phyloP scores from a whole-genome alignment of 208 protist species.

The Vickermania ingenoplastis region DNA sequence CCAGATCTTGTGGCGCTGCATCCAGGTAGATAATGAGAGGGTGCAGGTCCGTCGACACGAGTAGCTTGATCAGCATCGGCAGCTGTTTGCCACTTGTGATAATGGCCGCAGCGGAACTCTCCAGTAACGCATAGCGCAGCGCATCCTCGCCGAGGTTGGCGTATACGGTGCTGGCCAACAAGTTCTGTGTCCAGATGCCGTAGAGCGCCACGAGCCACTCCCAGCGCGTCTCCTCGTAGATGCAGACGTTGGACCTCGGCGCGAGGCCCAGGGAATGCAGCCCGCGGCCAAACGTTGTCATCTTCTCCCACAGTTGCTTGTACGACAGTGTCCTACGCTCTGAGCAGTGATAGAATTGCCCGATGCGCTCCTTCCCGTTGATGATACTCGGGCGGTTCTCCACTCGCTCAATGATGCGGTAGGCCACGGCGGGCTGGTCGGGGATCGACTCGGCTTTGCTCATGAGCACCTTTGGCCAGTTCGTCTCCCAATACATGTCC shows the following conservation, averaged over 20 bases:
- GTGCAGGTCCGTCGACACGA: constrained; percentile 17
- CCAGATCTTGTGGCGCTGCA: constrained; percentile 15
- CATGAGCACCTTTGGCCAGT: constrained; percentile 25
- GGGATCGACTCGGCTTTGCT: constrained; percentile 9
- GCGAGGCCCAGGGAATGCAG: constrained; percentile 27
- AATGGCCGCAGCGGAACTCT: constrained; percentile 40
- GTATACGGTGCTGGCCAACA: constrained; percentile 66
- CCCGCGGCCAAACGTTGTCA: constrained; percentile 37
- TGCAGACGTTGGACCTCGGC: constrained; percentile 19
- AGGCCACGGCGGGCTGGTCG: constrained; percentile 33
- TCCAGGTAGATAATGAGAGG: constrained; percentile 39
- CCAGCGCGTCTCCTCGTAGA: constrained; percentile 72
- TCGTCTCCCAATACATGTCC: constrained; percentile 26
- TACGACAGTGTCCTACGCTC: constrained; percentile 23
- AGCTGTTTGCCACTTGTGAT: constrained; percentile 49
- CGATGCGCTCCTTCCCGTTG: constrained; percentile 20
- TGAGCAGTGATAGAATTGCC: constrained; percentile 39
- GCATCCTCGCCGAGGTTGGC: constrained; percentile 64
- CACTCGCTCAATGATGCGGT: constrained; percentile 34
- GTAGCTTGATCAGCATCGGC: constrained; percentile 25
- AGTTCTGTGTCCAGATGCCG: constrained; percentile 58
- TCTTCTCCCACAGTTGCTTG: constrained; percentile 34
- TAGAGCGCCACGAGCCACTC: constrained; percentile 65
- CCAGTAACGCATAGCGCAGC: constrained; percentile 37
- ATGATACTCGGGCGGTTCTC: constrained; percentile 27